Evolutionary conservation across 768 basidiomycete species (phyloP), one percentile per base, ranked within the genome.

Genomic region (Kwoniella dendrophila): DNA sequence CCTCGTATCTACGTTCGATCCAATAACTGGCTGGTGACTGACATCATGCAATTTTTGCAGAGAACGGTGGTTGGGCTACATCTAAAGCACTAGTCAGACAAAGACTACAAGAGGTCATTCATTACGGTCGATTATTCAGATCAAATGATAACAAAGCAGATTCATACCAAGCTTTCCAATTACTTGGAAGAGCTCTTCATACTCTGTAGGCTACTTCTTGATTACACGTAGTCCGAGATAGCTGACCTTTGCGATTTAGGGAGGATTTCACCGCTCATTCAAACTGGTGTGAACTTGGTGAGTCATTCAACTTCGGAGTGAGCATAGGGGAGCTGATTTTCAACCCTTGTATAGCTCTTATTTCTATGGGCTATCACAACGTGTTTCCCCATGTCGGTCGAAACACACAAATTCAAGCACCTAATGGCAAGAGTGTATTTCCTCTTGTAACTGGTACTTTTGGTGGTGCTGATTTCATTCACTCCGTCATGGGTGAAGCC

Each of bases 321-420:
- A n/a, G 30, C 14, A 24, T 7, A 27, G 16, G n/a, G 24, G 12
- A 30, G 34, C 32, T 24, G 12, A 26, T 33, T 16, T 30, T 34
- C 10, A 18, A 12, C 22, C 1, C 0, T 7, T 30, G 33, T 5
- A 36, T 50, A 68, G 83, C 86, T 0, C 84, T 97, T 12, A 84
- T 88, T 34, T 82, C 83, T 0, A 81, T 92, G 81, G 94, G 93
- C 0, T 82, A 92, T 75, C 66, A 76, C 0, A 81, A 91, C 43
- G 87, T 95, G 2, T 97, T 96, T 80, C 77, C 85, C 29, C 93
- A 97, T 69, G 90, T 95, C 32, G 94, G 94, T 4, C 87, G 90
- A 57, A 84, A 83, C 49, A 88, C 88, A 10, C 83, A 86, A 36
- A 82, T 95, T 32, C 86, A 86, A 54, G 86, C 89, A 12, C 90